Evolutionary conservation across 106 monocot species (phyloP).

Genomic region (Amphibolis antarctica): DNA sequence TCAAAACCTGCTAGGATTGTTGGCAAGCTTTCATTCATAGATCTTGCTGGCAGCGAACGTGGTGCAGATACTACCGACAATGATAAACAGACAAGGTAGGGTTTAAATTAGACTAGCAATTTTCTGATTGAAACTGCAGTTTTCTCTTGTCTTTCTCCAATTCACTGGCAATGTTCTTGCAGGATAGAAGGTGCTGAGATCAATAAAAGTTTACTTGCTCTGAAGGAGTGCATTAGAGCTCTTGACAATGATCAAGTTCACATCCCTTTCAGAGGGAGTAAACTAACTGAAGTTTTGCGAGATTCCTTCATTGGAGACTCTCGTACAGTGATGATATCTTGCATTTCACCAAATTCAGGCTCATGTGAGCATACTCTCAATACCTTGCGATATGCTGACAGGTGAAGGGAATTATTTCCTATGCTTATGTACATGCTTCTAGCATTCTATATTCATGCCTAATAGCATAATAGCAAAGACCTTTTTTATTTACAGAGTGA

Average conservation of each 20-base stretch:
- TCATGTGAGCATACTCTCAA: constrained; percentile 95
- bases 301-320: constrained; percentile 94
- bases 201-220: constrained; percentile 90
- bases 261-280: constrained; percentile 97
- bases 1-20: constrained; percentile 55
- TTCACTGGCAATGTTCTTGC: constrained; percentile 8
- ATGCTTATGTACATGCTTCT: too few relatives aligned
- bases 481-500: constrained; percentile 44
- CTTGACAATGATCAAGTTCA: constrained; percentile 95
- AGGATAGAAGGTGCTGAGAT: constrained; percentile 99
- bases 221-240: constrained; percentile 97
- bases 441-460: background rate
- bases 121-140: background rate
- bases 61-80: constrained; percentile 99
- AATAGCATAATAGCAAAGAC: too few relatives aligned
- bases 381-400: constrained; percentile 95
- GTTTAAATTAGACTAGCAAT: background rate
- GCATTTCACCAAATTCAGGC: constrained; percentile 92
- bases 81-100: constrained; percentile 92
- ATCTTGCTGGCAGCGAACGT: constrained; percentile 94
- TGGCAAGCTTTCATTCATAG: constrained; percentile 93
- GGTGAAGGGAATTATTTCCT: constrained; percentile 27
- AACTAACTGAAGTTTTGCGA: constrained; percentile 85
- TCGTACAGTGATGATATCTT: constrained; percentile 96
- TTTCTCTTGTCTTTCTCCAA: background rate